Evolutionary conservation across 2,329 filamentous ascomycete genomes (phyloP).

Genomic region (Diplodia intermedia): DNA sequence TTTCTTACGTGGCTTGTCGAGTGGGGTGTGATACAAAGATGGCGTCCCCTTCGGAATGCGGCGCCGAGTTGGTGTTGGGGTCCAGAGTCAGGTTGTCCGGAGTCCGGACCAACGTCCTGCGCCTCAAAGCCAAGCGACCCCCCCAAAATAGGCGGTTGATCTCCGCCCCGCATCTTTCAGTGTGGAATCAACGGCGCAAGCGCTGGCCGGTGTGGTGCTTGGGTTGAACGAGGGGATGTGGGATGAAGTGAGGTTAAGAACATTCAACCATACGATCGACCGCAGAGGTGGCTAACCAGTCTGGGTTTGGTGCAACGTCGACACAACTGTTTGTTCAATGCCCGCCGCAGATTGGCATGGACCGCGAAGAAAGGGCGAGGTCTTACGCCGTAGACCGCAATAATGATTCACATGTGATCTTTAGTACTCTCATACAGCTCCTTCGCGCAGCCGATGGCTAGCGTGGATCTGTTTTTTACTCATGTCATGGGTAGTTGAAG

Average conservation of each 20-base stretch:
- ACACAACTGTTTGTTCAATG: neutral
- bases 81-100: neutral
- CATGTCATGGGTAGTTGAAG: too few species aligned
- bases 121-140: neutral
- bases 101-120: neutral
- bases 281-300: neutral
- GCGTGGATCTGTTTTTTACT: too few species aligned
- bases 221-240: neutral
- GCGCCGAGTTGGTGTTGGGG: conserved; percentile 27
- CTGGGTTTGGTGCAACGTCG: neutral
- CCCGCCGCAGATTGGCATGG: neutral
- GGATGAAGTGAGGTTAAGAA: neutral
- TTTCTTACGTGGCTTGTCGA: neutral
- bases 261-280: neutral
- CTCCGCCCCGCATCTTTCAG: neutral
- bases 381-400: neutral
- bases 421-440: neutral
- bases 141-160: neutral
- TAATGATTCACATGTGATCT: neutral
- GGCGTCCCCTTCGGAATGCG: conserved; percentile 13
- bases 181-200: neutral
- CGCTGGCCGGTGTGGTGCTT: neutral
- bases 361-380: neutral
- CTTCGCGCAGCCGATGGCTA: too few species aligned
- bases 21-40: conserved; percentile 6